phyloP scores from a whole-genome alignment of 176 grass and related monocot genomes.

The Aegilops umbellulata region DNA sequence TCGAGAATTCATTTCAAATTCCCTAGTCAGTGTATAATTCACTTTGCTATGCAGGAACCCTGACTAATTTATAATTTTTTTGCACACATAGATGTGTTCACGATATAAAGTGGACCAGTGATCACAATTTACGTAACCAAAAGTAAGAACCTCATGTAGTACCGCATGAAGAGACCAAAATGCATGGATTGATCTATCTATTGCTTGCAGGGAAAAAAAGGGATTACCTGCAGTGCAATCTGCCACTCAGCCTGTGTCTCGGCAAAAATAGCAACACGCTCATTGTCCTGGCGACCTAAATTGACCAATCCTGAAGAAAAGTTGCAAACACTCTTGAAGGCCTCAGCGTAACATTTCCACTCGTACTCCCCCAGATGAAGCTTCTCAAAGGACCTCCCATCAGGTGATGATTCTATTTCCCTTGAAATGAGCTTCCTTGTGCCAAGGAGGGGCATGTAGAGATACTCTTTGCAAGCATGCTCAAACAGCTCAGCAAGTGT shows the following conservation, averaged over 20 bases:
- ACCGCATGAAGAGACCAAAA: conserved; percentile 1
- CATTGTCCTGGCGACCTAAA: conserved; percentile 61
- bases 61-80: background rate
- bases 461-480: conserved; percentile 69
- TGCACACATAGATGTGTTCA: background rate
- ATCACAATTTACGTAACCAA: background rate
- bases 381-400: conserved; percentile 87
- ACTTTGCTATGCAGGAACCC: background rate
- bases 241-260: conserved; percentile 93
- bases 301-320: conserved; percentile 83
- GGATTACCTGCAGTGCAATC: conserved; percentile 81
- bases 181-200: background rate
- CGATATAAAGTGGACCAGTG: background rate
- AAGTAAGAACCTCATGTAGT: background rate
- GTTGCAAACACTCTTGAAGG: conserved; percentile 67
- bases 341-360: conserved; percentile 80
- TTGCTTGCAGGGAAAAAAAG: background rate
- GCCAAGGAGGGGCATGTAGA: conserved; percentile 72
- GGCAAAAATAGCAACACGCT: conserved; percentile 85
- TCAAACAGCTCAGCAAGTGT: conserved; percentile 85
- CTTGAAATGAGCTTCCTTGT: conserved; percentile 78
- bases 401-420: conserved; percentile 52
- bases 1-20: background rate
- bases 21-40: background rate
- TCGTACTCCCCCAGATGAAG: conserved; percentile 90